phyloP scores from a whole-genome alignment of 306 rosid genomes.

The Vigna unguiculata region DNA sequence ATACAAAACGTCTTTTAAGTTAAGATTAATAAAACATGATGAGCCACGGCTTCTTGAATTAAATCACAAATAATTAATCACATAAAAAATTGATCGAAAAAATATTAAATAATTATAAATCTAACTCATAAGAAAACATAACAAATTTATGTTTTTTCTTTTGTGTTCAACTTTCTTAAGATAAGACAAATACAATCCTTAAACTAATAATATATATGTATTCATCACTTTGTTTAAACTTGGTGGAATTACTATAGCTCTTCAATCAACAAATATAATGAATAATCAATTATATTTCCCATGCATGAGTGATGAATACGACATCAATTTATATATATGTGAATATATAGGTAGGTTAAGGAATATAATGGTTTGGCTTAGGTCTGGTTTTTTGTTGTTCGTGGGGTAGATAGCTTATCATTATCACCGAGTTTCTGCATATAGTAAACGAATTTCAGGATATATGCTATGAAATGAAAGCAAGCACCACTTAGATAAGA shows the following conservation, averaged over 20 bases:
- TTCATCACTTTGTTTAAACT: constrained; percentile 41
- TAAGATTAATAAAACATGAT: too few relatives aligned
- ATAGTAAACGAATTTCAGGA: not conserved
- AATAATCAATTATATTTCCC: constrained; percentile 32
- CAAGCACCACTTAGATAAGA: not conserved
- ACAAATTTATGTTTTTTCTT: too few relatives aligned
- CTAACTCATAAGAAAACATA: too few relatives aligned
- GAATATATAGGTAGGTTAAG: constrained; percentile 6
- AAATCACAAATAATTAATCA: too few relatives aligned
- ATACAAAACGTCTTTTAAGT: not conserved
- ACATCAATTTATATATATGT: too few relatives aligned
- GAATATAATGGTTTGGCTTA: constrained; percentile 19
- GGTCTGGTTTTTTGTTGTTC: constrained; percentile 35
- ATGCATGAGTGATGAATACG: constrained; percentile 31
- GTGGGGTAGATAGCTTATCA: constrained; percentile 39
- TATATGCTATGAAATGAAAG: not conserved
- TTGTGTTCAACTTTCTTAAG: too few relatives aligned
- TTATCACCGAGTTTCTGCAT: constrained; percentile 12
- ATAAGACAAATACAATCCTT: constrained; percentile 14
- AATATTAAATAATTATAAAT: too few relatives aligned
- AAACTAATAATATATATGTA: constrained; percentile 16
- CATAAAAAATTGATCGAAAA: too few relatives aligned
- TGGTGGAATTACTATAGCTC: constrained; percentile 47
- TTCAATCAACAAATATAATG: constrained; percentile 35
- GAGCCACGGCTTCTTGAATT: too few relatives aligned